A percentile compares a stretch with the other conserved stretches of the same genome.
phyloP scores from a whole-genome alignment of 2,329 filamentous ascomycete genomes.

The Chrysoporthe deuterocubensis region DNA sequence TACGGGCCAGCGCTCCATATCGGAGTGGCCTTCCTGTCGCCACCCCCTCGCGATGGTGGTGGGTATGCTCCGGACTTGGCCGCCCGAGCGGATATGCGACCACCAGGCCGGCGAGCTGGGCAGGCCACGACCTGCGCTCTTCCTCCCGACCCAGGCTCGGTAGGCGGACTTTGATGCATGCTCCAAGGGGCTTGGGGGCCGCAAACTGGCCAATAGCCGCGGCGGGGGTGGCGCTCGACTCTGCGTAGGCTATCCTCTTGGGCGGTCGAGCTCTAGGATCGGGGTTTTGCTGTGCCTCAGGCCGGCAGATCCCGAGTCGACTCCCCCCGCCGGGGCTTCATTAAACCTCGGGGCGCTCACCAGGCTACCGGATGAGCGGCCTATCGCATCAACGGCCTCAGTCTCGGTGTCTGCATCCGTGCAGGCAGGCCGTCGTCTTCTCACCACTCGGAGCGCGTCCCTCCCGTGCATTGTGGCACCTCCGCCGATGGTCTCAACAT shows the following conservation, averaged over 20 bases:
- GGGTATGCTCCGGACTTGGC: conserved; percentile 2
- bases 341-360: conserved; percentile 4
- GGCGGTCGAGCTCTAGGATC: neutral
- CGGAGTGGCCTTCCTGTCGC: no score
- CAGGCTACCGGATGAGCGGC: conserved; percentile 8
- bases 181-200: neutral
- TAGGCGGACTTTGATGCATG: neutral
- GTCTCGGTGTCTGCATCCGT: neutral
- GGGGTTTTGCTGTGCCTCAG: conserved; percentile 12
- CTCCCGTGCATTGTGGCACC: neutral
- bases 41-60: neutral
- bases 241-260: neutral
- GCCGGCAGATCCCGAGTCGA: conserved; percentile 4
- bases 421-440: neutral
- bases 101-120: neutral
- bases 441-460: neutral
- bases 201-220: neutral
- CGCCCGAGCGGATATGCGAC: conserved; percentile 2
- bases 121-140: neutral
- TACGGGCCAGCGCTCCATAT: neutral
- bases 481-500: neutral
- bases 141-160: neutral
- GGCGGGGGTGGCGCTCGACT: no score
- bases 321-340: neutral
- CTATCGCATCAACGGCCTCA: conserved; percentile 4